Percentiles rank a stretch among this genome's conserved stretches.
These are phyloP conservation scores for Obba rivulosa DNA, from an alignment of 768 basidiomycete species.

Conservation along the genomic window DNA sequence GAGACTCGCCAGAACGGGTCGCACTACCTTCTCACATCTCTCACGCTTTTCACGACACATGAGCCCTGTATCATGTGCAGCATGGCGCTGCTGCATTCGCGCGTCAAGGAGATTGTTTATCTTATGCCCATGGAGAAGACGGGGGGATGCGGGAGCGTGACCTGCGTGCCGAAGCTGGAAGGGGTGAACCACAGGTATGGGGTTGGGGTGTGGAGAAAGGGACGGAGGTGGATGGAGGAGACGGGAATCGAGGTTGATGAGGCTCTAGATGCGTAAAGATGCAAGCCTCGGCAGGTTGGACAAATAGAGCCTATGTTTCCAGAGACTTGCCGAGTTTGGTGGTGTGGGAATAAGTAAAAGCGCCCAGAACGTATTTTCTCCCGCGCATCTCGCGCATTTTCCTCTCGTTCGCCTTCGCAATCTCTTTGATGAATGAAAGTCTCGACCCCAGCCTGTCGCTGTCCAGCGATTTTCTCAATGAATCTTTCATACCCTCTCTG, in stretches of 20 bases:
- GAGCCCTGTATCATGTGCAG: constrained; percentile 98
- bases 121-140: constrained; percentile 68
- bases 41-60: constrained; percentile 85
- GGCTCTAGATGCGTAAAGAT: constrained; percentile 9
- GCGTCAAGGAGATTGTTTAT: constrained; percentile 84
- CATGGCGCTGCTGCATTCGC: constrained; percentile 92
- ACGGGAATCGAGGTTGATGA: constrained; percentile 4
- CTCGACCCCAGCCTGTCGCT: too few relatives aligned
- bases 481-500: too few relatives aligned
- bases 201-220: constrained; percentile 60
- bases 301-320: too few relatives aligned
- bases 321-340: too few relatives aligned
- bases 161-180: constrained; percentile 73
- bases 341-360: too few relatives aligned
- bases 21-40: constrained; percentile 84
- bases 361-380: too few relatives aligned
- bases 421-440: too few relatives aligned
- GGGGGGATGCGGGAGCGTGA: constrained; percentile 79
- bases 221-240: not conserved
- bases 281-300: too few relatives aligned
- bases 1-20: constrained; percentile 45
- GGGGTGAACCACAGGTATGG: constrained; percentile 88
- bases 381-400: too few relatives aligned
- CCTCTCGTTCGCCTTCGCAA: too few relatives aligned
- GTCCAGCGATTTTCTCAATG: too few relatives aligned